Evolutionary conservation across 495 filamentous ascomycete species (phyloP).

Genomic region (Aspergillus egyptiacus): DNA sequence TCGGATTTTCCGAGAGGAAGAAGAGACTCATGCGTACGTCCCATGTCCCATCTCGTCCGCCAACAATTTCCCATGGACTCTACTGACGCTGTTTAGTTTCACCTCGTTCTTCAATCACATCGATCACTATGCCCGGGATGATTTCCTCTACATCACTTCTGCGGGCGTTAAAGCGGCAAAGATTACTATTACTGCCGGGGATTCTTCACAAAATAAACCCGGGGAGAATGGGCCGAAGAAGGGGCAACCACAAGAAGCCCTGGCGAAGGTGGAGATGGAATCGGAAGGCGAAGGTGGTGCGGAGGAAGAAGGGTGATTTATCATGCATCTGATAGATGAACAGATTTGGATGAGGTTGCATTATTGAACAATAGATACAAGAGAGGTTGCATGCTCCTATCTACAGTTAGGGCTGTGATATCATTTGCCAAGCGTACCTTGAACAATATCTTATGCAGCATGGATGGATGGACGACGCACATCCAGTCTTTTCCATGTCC

Average conservation of each 20-base stretch:
- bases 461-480: too few species aligned
- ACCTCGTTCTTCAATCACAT: conserved; percentile 78
- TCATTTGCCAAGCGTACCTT: too few species aligned
- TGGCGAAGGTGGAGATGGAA: conserved; percentile 31
- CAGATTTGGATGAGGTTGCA: too few species aligned
- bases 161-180: conserved; percentile 53
- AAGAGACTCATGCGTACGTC: conserved; percentile 66
- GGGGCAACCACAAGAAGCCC: conserved; percentile 24
- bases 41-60: neutral
- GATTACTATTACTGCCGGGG: conserved; percentile 15
- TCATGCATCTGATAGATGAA: too few species aligned
- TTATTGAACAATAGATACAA: too few species aligned
- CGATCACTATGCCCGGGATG: conserved; percentile 65
- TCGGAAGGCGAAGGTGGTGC: conserved; percentile 26
- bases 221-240: neutral
- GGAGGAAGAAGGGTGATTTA: conserved; percentile 9
- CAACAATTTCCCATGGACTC: neutral
- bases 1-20: conserved; percentile 83
- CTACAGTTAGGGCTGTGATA: too few species aligned
- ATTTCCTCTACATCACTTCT: conserved; percentile 73
- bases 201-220: too few species aligned
- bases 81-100: conserved; percentile 47
- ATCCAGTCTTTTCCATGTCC: too few species aligned
- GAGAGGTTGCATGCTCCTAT: too few species aligned
- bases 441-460: too few species aligned